A percentile compares a stretch with the other conserved stretches of the same genome.
These are phyloP conservation scores for Macrocybe gigantea DNA, from an alignment of 768 basidiomycete species.

Conservation along the genomic window DNA sequence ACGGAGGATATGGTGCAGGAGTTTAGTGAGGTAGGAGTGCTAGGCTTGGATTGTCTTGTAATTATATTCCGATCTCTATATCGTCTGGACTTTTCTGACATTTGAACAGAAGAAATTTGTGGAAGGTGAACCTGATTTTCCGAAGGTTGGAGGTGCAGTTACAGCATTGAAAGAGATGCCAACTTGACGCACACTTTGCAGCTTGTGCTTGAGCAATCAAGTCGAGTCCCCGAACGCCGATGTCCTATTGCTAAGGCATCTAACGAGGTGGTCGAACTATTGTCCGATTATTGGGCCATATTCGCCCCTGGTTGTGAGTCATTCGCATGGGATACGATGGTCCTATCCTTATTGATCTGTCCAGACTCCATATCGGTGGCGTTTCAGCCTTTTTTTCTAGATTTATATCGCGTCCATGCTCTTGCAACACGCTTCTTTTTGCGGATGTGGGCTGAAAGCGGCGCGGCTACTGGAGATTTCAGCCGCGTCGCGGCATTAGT, in stretches of 20 bases:
- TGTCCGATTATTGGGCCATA: constrained; percentile 83
- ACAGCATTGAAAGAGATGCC: background rate
- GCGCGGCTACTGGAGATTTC: constrained; percentile 72
- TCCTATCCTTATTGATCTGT: constrained; percentile 6
- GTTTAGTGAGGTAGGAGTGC: constrained; percentile 71
- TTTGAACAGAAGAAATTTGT: constrained; percentile 57
- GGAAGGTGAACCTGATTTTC: constrained; percentile 66
- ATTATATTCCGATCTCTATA: constrained; percentile 14
- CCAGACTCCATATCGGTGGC: constrained; percentile 74
- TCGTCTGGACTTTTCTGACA: background rate
- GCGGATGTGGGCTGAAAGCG: constrained; percentile 90
- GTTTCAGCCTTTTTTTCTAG: constrained; percentile 85
- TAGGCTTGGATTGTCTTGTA: constrained; percentile 81
- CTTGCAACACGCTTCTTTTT: constrained; percentile 83
- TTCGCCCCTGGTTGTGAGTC: constrained; percentile 78
- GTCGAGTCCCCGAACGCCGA: constrained; percentile 63
- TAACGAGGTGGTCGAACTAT: constrained; percentile 77
- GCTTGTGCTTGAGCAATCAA: constrained; percentile 77
- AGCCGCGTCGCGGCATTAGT: constrained; percentile 71
- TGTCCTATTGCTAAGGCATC: constrained; percentile 84
- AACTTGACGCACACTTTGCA: constrained; percentile 21
- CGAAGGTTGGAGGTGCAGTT: constrained; percentile 44
- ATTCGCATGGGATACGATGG: background rate
- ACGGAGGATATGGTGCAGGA: constrained; percentile 71
- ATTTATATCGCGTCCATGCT: constrained; percentile 74